phyloP scores from a whole-genome alignment of 495 filamentous ascomycete species.

The Hypoxylon cercidicola region DNA sequence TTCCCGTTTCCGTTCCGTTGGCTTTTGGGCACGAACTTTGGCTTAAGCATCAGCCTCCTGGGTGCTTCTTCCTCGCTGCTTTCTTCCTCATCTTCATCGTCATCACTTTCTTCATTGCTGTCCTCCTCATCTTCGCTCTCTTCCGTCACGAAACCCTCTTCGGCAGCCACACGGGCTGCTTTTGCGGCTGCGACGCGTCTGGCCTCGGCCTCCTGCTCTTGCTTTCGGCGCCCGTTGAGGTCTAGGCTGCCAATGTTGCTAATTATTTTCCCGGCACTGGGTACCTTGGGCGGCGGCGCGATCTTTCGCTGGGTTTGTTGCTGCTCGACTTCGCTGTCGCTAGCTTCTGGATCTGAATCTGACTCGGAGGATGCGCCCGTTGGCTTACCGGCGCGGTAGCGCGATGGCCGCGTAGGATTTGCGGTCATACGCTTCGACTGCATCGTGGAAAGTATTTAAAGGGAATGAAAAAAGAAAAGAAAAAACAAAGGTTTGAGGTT shows the following conservation, averaged over 20 bases:
- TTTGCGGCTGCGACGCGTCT: conserved; percentile 54
- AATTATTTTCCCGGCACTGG: conserved; percentile 67
- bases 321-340: conserved; percentile 58
- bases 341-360: conserved; percentile 67
- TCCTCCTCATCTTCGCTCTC: conserved; percentile 55
- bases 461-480: background rate
- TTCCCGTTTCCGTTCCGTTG: conserved; percentile 61
- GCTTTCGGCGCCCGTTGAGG: conserved; percentile 62
- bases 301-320: conserved; percentile 50
- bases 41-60: conserved; percentile 78
- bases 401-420: conserved; percentile 82
- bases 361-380: conserved; percentile 74
- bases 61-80: conserved; percentile 80
- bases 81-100: conserved; percentile 52
- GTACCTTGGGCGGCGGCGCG: conserved; percentile 66
- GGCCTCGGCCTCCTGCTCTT: conserved; percentile 50
- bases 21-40: conserved; percentile 90
- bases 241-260: conserved; percentile 74
- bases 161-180: conserved; percentile 62
- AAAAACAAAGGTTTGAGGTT: background rate
- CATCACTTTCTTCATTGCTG: conserved; percentile 46
- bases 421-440: conserved; percentile 94
- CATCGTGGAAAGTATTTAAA: conserved; percentile 63
- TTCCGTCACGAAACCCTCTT: conserved; percentile 82
- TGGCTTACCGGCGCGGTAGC: conserved; percentile 88